Base-by-base conservation (phyloP, 2,329 filamentous ascomycete species). In the Sclerotinia minor region DNA sequence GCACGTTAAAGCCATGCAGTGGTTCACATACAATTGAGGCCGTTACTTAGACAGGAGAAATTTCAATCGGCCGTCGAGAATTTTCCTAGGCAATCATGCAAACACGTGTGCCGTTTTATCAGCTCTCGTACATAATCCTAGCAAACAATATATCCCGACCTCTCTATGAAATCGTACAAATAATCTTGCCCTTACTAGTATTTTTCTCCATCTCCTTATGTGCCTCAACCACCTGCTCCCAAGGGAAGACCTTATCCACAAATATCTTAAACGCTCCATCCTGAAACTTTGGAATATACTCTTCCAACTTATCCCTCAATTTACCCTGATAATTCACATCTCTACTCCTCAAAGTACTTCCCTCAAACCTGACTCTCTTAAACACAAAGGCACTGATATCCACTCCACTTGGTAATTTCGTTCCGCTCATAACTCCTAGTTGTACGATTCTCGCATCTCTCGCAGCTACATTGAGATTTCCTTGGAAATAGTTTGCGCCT, bases 351-450 rank as follows among this genome's bases (percentile, higher is more conserved):
- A 98, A 80, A 47, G 89, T 92, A 76, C 90, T 95, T 19, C 94
- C 94, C 79, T 97, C 92, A 72, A 91, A 86, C 29, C 92, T 84
- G 38, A 94, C 76, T 69, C 94, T 84, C 85, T 97, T 97, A 73
- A 80, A 83, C 59, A 97, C 79, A 72, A 98, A 85, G 41, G 84
- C 81, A 1, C 83, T 81, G 64, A 97, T 89, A 77, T 97, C 87
- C n/a, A 90, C 86, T 13, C 86, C 84, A n/a, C 85, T 87, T 2
- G 84, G 81, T 21, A 94, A 80, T 73, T 87, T 85, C 1, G 80
- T 79, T 0, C 94, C 94, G 65, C 92, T 85, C 83, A 98, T 82
- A 11, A 89, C 78, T 1, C 89, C 94, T 35, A 97, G 80, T 71
- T 89, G 81, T 41, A 97, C 92, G 72, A 97, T 90, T 17, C 85